Conservation (phyloP, 305 asterid species). For the Salvia sclarea region DNA sequence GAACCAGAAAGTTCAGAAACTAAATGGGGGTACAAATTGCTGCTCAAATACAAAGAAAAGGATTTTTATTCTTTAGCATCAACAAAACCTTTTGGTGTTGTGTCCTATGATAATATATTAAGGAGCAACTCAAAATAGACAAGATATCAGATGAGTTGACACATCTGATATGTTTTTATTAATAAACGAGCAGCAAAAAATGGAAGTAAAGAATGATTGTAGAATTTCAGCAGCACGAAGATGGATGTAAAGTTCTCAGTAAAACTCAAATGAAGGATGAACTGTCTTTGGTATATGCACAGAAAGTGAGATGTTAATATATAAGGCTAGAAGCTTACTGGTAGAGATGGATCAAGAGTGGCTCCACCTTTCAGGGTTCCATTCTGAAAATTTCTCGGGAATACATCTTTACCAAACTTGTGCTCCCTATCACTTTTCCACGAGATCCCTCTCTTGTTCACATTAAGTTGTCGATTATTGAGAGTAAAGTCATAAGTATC, state of each 20-base stretch:
- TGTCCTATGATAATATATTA: not conserved
- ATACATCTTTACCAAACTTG: conserved; percentile 77
- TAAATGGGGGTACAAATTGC: not conserved
- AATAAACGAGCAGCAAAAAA: too few relatives aligned
- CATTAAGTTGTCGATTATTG: conserved; percentile 47
- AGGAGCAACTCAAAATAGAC: too few relatives aligned
- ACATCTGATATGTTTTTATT: too few relatives aligned
- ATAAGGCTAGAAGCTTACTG: conserved; percentile 52
- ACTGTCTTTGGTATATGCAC: not conserved
- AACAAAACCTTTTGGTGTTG: not conserved
- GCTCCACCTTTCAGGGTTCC: conserved; percentile 63
- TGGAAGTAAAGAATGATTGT: not conserved
- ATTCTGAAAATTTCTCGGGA: conserved; percentile 68
- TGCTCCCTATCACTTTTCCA: conserved; percentile 89
- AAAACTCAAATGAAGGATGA: conserved; percentile 2
- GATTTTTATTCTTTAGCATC: not conserved
- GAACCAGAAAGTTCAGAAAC: not conserved
- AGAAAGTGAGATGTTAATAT: conserved; percentile 2
- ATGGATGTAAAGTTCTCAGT: conserved; percentile 5
- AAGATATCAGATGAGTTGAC: too few relatives aligned
- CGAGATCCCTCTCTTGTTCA: conserved; percentile 66
- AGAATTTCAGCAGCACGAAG: conserved; percentile 2
- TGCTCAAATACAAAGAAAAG: too few relatives aligned
- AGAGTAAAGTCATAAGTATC: conserved; percentile 63
- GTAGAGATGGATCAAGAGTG: conserved; percentile 40